Percentiles rank a stretch among this genome's conserved stretches.
These are phyloP conservation scores for Spathaspora girioi DNA, from an alignment of 805 yeast genomes.

Conservation along the genomic window DNA sequence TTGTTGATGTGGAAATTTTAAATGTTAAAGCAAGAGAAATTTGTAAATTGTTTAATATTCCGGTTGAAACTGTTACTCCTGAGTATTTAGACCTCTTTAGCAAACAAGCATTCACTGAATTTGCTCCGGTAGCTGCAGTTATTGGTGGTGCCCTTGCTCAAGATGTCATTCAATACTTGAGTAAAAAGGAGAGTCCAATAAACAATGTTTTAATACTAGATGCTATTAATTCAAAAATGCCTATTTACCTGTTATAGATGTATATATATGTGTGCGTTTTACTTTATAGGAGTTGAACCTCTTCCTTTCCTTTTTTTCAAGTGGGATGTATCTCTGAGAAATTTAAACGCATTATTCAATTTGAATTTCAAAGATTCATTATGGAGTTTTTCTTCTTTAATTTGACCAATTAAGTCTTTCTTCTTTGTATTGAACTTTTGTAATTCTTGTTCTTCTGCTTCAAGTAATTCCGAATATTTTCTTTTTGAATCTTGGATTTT, in stretches of 20 bases:
- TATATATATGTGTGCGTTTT: background rate
- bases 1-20: constrained; percentile 26
- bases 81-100: constrained; percentile 40
- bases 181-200: constrained; percentile 73
- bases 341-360: constrained; percentile 30
- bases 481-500: constrained; percentile 15
- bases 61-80: constrained; percentile 38
- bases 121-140: constrained; percentile 81
- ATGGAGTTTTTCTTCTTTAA: constrained; percentile 20
- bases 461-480: constrained; percentile 17
- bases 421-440: constrained; percentile 19
- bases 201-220: constrained; percentile 80
- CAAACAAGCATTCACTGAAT: constrained; percentile 57
- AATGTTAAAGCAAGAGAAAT: constrained; percentile 20
- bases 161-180: constrained; percentile 79
- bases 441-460: constrained; percentile 20
- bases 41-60: constrained; percentile 33
- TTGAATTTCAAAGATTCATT: constrained; percentile 23
- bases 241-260: constrained; percentile 58
- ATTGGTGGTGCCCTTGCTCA: constrained; percentile 89
- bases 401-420: constrained; percentile 14
- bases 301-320: constrained; percentile 41
- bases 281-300: constrained; percentile 28
- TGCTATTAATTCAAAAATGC: constrained; percentile 68
- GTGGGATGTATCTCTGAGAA: constrained; percentile 37